Percentiles rank a stretch among this genome's conserved stretches.
Conservation (phyloP, 2,329 filamentous ascomycete species). For the Neopestalotiopsis clavispora region DNA sequence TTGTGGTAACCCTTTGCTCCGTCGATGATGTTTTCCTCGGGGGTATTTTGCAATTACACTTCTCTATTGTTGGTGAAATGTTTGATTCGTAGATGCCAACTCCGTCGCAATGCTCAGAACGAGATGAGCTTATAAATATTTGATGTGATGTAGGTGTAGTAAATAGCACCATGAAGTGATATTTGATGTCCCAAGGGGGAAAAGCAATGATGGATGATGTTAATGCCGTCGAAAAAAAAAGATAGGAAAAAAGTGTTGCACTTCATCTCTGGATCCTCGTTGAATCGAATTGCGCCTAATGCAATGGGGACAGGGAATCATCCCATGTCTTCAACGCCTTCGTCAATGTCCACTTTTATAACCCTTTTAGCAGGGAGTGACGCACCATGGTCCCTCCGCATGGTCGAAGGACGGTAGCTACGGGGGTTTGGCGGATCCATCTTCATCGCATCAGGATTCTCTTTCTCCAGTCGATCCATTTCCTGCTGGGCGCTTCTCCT, state of each 20-base stretch:
- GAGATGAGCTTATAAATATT: conserved; percentile 20
- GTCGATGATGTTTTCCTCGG: neutral
- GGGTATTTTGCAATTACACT: conserved; percentile 7
- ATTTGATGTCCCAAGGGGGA: conserved; percentile 23
- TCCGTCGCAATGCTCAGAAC: conserved; percentile 31
- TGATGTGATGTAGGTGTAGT: conserved; percentile 1
- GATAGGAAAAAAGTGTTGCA: neutral
- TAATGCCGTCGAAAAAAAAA: neutral
- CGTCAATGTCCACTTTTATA: conserved; percentile 32
- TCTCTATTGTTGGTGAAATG: neutral
- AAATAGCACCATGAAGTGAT: conserved; percentile 13
- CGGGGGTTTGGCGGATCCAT: conserved; percentile 44
- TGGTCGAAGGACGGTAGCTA: conserved; percentile 57
- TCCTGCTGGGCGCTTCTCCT: conserved; percentile 65
- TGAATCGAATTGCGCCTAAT: conserved; percentile 19
- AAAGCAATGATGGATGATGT: neutral
- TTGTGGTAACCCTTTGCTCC: neutral
- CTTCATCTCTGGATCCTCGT: neutral
- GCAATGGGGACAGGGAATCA: neutral
- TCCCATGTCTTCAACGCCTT: conserved; percentile 34
- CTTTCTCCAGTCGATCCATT: conserved; percentile 58
- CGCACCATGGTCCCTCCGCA: conserved; percentile 51
- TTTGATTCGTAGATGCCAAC: conserved; percentile 23
- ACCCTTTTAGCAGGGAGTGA: conserved; percentile 27
- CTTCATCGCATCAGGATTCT: conserved; percentile 46